A percentile compares a stretch with the other conserved stretches of the same genome.
These are phyloP conservation scores for Globisporangium parvum DNA, from an alignment of 352 stramenopile species.

Conservation along the genomic window DNA sequence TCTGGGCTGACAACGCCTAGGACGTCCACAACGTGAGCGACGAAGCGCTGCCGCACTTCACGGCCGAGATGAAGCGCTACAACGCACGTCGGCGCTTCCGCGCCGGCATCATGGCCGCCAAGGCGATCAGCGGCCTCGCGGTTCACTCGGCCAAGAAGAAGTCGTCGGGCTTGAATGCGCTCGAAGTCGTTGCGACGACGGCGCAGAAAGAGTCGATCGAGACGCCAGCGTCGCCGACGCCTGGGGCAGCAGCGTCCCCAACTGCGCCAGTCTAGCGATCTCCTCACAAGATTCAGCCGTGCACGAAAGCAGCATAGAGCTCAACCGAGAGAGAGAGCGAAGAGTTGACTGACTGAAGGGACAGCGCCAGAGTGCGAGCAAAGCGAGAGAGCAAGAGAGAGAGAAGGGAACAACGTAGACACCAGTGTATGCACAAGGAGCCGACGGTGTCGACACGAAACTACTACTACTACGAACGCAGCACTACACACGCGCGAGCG, in stretches of 20 bases:
- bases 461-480: too few relatives aligned
- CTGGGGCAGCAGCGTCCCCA: conserved; percentile 9
- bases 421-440: too few relatives aligned
- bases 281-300: conserved; percentile 32
- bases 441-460: too few relatives aligned
- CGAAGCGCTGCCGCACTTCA: conserved; percentile 81
- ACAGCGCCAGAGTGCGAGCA: too few relatives aligned
- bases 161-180: conserved; percentile 27
- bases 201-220: conserved; percentile 16
- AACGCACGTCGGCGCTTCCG: conserved; percentile 79
- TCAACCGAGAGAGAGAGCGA: too few relatives aligned
- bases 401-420: too few relatives aligned
- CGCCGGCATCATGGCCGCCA: conserved; percentile 73
- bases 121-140: conserved; percentile 47
- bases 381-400: too few relatives aligned
- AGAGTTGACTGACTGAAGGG: too few relatives aligned
- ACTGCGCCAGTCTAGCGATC: conserved; percentile 12
- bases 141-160: conserved; percentile 42
- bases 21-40: conserved; percentile 66
- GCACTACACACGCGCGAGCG: too few relatives aligned
- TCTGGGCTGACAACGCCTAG: conserved; percentile 11
- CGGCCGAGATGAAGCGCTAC: conserved; percentile 87
- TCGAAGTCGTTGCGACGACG: conserved; percentile 14
- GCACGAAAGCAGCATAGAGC: neutral
- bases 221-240: conserved; percentile 12